phyloP scores from a whole-genome alignment of 2,329 filamentous ascomycete species.

The Chaetomium strumarium region DNA sequence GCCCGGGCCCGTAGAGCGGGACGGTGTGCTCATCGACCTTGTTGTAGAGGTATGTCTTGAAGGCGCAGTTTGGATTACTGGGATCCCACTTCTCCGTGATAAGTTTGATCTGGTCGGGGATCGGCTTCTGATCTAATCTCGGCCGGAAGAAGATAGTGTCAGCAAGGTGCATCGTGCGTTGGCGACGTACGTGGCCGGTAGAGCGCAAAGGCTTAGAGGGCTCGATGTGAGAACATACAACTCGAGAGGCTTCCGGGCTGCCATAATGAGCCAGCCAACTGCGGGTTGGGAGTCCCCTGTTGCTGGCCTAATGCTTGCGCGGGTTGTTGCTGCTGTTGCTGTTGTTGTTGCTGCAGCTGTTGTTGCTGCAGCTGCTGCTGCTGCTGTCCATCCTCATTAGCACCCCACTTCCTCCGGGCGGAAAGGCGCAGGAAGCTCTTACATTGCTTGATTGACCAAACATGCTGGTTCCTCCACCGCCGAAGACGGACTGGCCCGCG shows the following conservation, averaged over 20 bases:
- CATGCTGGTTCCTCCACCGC: conserved; percentile 19
- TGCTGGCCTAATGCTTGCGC: conserved; percentile 29
- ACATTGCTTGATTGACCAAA: conserved; percentile 25
- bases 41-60: conserved; percentile 86
- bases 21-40: conserved; percentile 67
- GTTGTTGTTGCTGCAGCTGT: conserved; percentile 33
- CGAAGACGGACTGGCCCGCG: conserved; percentile 25
- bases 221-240: conserved; percentile 31
- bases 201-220: not conserved
- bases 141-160: conserved; percentile 15
- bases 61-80: conserved; percentile 59
- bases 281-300: conserved; percentile 25
- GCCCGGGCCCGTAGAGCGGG: conserved; percentile 68
- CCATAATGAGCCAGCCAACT: conserved; percentile 47
- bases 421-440: conserved; percentile 5
- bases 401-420: not conserved
- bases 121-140: conserved; percentile 58
- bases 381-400: conserved; percentile 27
- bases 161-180: conserved; percentile 7
- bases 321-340: conserved; percentile 29
- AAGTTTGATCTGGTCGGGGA: conserved; percentile 66
- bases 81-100: conserved; percentile 72
- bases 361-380: conserved; percentile 35
- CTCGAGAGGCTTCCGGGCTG: conserved; percentile 46
- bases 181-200: not conserved